Evolutionary conservation across 139 green algal genomes (phyloP), one percentile per base, ranked within the genome.

Genomic region (Picochlorum sp.): DNA sequence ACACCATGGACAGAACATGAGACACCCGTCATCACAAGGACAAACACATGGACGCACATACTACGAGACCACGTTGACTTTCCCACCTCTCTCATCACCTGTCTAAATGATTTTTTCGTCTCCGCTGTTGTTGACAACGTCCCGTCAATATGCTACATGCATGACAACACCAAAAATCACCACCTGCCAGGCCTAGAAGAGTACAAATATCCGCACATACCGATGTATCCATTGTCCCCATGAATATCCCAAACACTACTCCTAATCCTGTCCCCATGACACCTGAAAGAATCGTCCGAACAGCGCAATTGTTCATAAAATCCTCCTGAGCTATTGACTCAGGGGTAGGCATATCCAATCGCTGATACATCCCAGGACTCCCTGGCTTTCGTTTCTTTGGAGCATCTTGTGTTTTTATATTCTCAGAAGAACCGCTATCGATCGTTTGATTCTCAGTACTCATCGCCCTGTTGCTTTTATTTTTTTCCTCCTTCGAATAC

Each of bases 301-400:
- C 71, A 2, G 72, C 78, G 77, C 92, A 98, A 65, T 97, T 97
- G 77, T 96, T 92, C 83, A 97, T 94, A 14, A 91, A 75, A 28
- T 97, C 92, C 57, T 94, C 77, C 34, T 52, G 45, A 9, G 69
- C 60, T 23, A 92, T 77, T 49, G 87, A 56, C 41, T 95, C 81
- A 4, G 69, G 54, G 2, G 75, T 83, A 4, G 86, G 86, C 51
- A 91, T 67, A 16, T 75, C 23, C 14, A 95, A 21, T 18, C 45
- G 71, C 18, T 68, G 31, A 57, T 81, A 81, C 28, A 60, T 72
- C 24, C 68, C 63, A 11, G 37, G 31, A 13, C 47, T 54, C n/a
- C 47, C 47, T 9, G 47, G 47, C 47, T 54, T 54, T 54, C 47
- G 16, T 13, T 54, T 54, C 11, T 54, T 54, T 6, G 34, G 34